These are phyloP conservation scores for Neoconidiobolus thromboides DNA, from an alignment of 371 early-diverging fungal species.

Conservation along the genomic window DNA sequence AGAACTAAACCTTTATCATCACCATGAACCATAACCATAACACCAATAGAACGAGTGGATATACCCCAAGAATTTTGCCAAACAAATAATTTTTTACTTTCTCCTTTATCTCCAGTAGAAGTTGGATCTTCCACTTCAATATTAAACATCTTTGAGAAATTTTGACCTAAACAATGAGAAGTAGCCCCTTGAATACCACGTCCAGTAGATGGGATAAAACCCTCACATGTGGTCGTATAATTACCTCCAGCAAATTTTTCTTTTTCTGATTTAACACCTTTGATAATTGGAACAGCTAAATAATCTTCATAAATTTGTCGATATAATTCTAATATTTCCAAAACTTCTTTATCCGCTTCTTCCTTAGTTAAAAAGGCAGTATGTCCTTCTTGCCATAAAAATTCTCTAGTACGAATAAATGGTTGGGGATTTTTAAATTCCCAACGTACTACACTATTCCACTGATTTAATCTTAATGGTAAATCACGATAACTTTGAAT, in stretches of 20 bases:
- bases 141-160: conserved; percentile 98
- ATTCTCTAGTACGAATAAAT: conserved; percentile 98
- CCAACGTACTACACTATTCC: conserved; percentile 99
- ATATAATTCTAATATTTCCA: conserved; percentile 89
- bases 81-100: conserved; percentile 55
- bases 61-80: conserved; percentile 99
- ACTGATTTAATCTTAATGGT: conserved; percentile 97
- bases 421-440: conserved; percentile 99
- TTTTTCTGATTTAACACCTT: conserved; percentile 98
- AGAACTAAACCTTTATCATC: conserved; percentile 98
- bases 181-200: conserved; percentile 99
- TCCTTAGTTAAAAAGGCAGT: conserved; percentile 92
- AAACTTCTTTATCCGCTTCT: conserved; percentile 86
- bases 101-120: conserved; percentile 12
- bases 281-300: conserved; percentile 97
- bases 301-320: conserved; percentile 92
- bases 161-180: conserved; percentile 99
- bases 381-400: conserved; percentile 99
- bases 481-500: conserved; percentile 97
- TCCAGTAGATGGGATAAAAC: conserved; percentile 95
- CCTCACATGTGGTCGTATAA: conserved; percentile 98
- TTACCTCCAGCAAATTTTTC: conserved; percentile 99
- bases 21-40: conserved; percentile 98
- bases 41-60: conserved; percentile 98
- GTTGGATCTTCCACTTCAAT: conserved; percentile 61